phyloP scores from a whole-genome alignment of 192 early-diverging fungal genomes.

The Jimgerdemannia lactiflua region DNA sequence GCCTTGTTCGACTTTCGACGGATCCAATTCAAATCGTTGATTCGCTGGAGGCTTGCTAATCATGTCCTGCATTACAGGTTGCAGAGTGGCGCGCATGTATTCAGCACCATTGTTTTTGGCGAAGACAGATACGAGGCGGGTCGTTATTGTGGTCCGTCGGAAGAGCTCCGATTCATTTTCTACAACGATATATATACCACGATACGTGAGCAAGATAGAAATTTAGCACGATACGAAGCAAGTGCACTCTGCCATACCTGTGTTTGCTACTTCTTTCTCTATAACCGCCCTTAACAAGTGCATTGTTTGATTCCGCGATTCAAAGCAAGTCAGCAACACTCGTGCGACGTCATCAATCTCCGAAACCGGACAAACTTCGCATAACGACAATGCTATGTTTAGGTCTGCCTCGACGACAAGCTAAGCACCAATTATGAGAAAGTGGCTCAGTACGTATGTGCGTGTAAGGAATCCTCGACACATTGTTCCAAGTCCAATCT shows the following conservation, averaged over 20 bases:
- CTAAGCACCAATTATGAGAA: slow-evolving; percentile 16
- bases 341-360: slow-evolving; percentile 90
- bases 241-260: slow-evolving; percentile 44
- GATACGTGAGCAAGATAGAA: too few relatives aligned
- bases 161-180: slow-evolving; percentile 81
- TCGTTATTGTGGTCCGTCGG: slow-evolving; percentile 90
- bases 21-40: slow-evolving; percentile 90
- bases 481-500: background rate
- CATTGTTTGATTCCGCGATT: slow-evolving; percentile 67
- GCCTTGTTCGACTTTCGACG: slow-evolving; percentile 62
- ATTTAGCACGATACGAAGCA: background rate
- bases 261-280: slow-evolving; percentile 82
- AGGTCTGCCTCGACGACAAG: slow-evolving; percentile 68
- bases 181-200: background rate
- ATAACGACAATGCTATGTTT: slow-evolving; percentile 76
- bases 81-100: slow-evolving; percentile 78
- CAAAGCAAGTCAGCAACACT: slow-evolving; percentile 77
- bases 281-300: slow-evolving; percentile 78
- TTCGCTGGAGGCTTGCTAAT: slow-evolving; percentile 58
- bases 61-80: slow-evolving; percentile 74
- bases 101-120: slow-evolving; percentile 78
- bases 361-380: slow-evolving; percentile 78
- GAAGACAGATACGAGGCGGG: slow-evolving; percentile 79
- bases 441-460: too few relatives aligned
- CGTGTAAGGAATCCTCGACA: too few relatives aligned